phyloP scores from a whole-genome alignment of 1,139 yeast species.

The Saccharomyces hybrid region DNA sequence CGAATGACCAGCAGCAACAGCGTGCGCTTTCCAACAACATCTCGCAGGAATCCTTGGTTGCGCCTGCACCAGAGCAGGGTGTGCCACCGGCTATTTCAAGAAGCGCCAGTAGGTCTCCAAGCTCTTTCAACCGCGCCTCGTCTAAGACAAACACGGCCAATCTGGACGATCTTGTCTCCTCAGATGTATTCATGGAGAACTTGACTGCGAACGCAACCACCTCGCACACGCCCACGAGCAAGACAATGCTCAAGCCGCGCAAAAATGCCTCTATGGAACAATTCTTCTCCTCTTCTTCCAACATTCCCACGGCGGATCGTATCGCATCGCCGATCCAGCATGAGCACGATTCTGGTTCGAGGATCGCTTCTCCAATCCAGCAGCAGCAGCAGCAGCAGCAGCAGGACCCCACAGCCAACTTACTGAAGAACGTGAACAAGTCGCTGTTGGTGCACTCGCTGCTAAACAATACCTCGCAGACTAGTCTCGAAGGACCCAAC shows the following conservation, averaged over 20 bases:
- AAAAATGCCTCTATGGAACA: constrained; percentile 23
- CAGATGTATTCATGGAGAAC: constrained; percentile 30
- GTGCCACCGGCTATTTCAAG: constrained; percentile 3
- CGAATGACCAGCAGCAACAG: constrained; percentile 10
- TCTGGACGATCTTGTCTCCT: constrained; percentile 16
- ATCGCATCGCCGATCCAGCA: constrained; percentile 10
- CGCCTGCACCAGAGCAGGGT: constrained; percentile 8
- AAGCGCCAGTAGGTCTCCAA: constrained; percentile 3
- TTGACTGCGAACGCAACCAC: constrained; percentile 27
- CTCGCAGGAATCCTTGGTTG: constrained; percentile 10
- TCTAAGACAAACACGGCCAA: constrained; percentile 3
- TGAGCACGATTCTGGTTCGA: constrained; percentile 4
- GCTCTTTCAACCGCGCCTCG: constrained; percentile 6
- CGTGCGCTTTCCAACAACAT: constrained; percentile 7
- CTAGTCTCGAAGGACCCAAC: constrained; percentile 10
- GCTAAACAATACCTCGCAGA: constrained; percentile 18
- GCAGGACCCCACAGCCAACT: constrained; percentile 18
- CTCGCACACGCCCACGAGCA: constrained; percentile 11
- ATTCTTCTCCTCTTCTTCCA: constrained; percentile 18
- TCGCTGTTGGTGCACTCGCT: constrained; percentile 18
- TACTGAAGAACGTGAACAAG: constrained; percentile 21
- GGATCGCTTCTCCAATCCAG: constrained; percentile 4
- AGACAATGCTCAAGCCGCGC: neutral
- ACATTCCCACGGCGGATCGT: constrained; percentile 4
- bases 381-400: constrained; percentile 6